A percentile compares a stretch with the other conserved stretches of the same genome.
These are phyloP conservation scores for Baorangia bicolor DNA, from an alignment of 768 basidiomycete species.

Conservation along the genomic window DNA sequence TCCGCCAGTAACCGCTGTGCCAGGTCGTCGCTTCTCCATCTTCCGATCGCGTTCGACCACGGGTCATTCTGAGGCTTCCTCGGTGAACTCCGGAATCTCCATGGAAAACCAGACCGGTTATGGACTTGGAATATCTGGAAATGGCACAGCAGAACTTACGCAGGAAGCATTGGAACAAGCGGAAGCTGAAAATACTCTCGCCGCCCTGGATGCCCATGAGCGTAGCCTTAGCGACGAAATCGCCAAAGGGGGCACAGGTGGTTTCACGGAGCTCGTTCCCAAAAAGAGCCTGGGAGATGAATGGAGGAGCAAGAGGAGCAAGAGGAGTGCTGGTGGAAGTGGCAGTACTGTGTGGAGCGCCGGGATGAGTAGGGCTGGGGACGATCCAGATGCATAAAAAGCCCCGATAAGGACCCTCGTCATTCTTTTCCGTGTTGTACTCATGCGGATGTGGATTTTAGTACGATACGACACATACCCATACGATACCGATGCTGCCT, in stretches of 20 bases:
- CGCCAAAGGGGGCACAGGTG: conserved; percentile 67
- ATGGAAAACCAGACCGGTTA: conserved; percentile 34
- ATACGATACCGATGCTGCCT: conserved; percentile 17
- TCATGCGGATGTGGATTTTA: conserved; percentile 18
- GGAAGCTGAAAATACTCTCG: conserved; percentile 73
- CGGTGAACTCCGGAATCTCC: conserved; percentile 45
- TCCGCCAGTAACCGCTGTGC: conserved; percentile 26
- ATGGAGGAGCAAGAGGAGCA: conserved; percentile 54
- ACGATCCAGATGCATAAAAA: conserved; percentile 39
- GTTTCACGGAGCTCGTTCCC: conserved; percentile 75
- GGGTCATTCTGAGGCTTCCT: conserved; percentile 46
- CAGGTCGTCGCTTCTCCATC: conserved; percentile 63
- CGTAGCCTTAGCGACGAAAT: conserved; percentile 69
- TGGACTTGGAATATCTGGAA: conserved; percentile 29
- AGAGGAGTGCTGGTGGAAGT: conserved; percentile 56
- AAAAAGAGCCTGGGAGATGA: conserved; percentile 46
- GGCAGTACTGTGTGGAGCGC: conserved; percentile 87
- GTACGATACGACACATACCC: conserved; percentile 24
- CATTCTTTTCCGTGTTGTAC: conserved; percentile 10
- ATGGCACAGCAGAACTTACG: conserved; percentile 49
- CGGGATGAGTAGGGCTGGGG: conserved; percentile 67
- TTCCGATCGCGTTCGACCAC: conserved; percentile 56
- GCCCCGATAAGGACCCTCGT: neutral
- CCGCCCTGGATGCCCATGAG: conserved; percentile 80
- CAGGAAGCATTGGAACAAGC: conserved; percentile 76